Base-by-base conservation (phyloP, 371 early-diverging fungal genomes). In the Mucor irregularis region DNA sequence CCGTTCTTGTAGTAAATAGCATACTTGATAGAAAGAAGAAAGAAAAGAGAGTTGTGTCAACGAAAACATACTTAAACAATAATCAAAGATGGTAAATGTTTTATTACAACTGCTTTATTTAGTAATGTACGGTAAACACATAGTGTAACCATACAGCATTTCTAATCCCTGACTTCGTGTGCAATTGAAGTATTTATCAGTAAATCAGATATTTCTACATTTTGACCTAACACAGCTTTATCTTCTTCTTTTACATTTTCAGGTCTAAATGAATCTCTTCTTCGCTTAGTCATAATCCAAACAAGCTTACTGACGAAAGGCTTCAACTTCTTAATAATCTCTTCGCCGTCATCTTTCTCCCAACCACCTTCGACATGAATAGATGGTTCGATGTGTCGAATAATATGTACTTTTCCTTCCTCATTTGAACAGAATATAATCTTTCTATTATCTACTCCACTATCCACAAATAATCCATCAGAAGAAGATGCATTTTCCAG, bases 291-390 rank as follows among this genome's bases (percentile, higher is more conserved):
- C 40, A 74, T 64, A 11, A 76, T 43, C 80, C 80, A 79, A 1
- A 79, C 38, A 19, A 79, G 49, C 35, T 72, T 73, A 13, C 57
- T 38, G 5, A 79, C 62, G 64, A 71, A 73, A 1, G 73, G 72
- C 10, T 68, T 62, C 19, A 79, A 34, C 31, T 63, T 65, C 11
- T 68, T 66, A 0, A 79, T 71, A 46, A 76, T 73, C 1, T 79
- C 73, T 37, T 76, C 76, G 2, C 80, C 80, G 49, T 79, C 80
- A 52, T 79, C 80, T 29, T 55, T 47, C 55, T 79, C 80, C 76
- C 80, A 76, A 8, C 80, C 80, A 14, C 80, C 80, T 68, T 79
- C 80, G 25, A 79, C 63, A 46, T 79, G 80, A n/a, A 74, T 61
- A 22, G 43, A 53, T 1, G 76, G 74, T 33, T 76, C 76, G 30